Percentiles rank a stretch among this genome's conserved stretches.
phyloP scores from a whole-genome alignment of 1,284 basidiomycete species.

The Sphagnurus paluster region DNA sequence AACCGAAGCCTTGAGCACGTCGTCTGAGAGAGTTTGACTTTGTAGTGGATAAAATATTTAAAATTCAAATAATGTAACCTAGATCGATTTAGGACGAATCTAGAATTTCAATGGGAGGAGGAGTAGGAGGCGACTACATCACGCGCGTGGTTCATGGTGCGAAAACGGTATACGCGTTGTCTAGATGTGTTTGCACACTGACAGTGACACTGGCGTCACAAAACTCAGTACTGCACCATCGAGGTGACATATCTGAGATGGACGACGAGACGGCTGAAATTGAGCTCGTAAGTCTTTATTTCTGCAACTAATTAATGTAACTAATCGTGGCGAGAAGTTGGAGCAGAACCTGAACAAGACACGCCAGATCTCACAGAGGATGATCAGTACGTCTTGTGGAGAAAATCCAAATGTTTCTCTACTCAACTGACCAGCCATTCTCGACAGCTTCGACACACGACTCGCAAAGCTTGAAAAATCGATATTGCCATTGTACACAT shows the following conservation, averaged over 20 bases:
- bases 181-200: too few species aligned
- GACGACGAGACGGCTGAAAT: slow-evolving; percentile 79
- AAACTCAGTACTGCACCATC: too few species aligned
- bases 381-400: slow-evolving; percentile 62
- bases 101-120: too few species aligned
- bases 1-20: too few species aligned
- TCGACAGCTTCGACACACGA: slow-evolving; percentile 76
- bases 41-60: too few species aligned
- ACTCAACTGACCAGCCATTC: slow-evolving; percentile 56
- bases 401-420: slow-evolving; percentile 9
- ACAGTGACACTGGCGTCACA: too few species aligned
- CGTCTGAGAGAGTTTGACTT: too few species aligned
- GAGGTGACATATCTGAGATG: slow-evolving; percentile 37
- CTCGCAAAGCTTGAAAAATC: slow-evolving; percentile 80
- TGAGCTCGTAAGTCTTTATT: slow-evolving; percentile 52
- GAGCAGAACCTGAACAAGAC: slow-evolving; percentile 86
- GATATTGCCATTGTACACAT: slow-evolving; percentile 72
- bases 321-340: slow-evolving; percentile 57
- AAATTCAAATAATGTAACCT: too few species aligned
- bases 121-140: too few species aligned
- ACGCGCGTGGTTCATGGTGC: too few species aligned
- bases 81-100: too few species aligned
- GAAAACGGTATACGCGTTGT: too few species aligned
- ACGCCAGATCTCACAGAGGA: slow-evolving; percentile 75
- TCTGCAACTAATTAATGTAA: slow-evolving; percentile 1